Percentiles rank a stretch among this genome's conserved stretches.
Evolutionary conservation across 2,329 filamentous ascomycete genomes (phyloP).

Genomic region (Claviceps sp.): DNA sequence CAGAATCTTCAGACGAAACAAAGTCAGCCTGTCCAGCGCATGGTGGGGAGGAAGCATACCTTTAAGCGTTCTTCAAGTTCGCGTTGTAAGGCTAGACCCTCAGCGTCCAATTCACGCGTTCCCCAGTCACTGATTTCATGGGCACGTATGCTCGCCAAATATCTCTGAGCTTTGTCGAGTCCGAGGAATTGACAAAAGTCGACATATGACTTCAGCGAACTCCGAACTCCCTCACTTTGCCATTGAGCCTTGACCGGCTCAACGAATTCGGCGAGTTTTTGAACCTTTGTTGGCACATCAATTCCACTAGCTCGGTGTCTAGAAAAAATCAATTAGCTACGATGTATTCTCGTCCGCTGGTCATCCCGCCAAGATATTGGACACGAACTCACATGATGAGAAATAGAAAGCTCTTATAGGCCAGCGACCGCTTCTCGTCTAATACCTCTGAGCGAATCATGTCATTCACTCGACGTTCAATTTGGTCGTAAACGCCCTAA

Average conservation of each 20-base stretch:
- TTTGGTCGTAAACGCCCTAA: conserved; percentile 70
- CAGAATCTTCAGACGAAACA: conserved; percentile 34
- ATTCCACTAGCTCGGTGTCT: conserved; percentile 72
- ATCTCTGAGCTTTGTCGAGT: conserved; percentile 67
- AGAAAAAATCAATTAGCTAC: neutral
- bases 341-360: neutral
- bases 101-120: conserved; percentile 57
- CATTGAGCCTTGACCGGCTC: conserved; percentile 71
- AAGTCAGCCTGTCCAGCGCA: conserved; percentile 6
- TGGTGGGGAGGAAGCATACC: conserved; percentile 22
- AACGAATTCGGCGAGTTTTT: conserved; percentile 63
- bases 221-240: conserved; percentile 56
- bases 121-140: conserved; percentile 76
- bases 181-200: conserved; percentile 71
- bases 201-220: conserved; percentile 57
- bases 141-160: conserved; percentile 59
- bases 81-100: conserved; percentile 66
- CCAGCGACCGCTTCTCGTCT: conserved; percentile 73
- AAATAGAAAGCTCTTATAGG: conserved; percentile 82
- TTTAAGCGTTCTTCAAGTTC: conserved; percentile 66
- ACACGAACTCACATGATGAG: conserved; percentile 58
- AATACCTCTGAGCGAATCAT: conserved; percentile 58
- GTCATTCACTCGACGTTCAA: conserved; percentile 72
- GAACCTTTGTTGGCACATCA: conserved; percentile 54
- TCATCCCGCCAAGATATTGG: neutral